Evolutionary conservation across 2,329 filamentous ascomycete species (phyloP), one percentile per base, ranked within the genome.

Genomic region (Fusarium proliferatum): DNA sequence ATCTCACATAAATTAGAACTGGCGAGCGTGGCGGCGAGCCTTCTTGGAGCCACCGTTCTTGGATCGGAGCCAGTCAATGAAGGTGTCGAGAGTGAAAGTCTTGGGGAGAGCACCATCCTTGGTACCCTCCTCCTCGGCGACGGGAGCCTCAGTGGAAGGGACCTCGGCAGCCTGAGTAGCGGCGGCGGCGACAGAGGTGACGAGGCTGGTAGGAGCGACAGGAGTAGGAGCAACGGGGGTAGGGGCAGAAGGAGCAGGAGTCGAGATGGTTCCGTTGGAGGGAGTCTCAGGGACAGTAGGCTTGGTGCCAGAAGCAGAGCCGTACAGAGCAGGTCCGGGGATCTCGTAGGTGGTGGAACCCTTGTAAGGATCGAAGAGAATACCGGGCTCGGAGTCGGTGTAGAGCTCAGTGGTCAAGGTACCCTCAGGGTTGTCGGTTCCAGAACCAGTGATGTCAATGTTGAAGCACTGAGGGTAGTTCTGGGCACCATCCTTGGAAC

Each of bases 381-480:
- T 81, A 51, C 80, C 80, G 4, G 78, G 63, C 63, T 82, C 79
- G n/a, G 72, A 73, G 42, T 76, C 53, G 17, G 71, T 79, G 74
- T 81, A 77, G 36, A 81, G 78, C 53, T 77, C 71, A 36, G 79
- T 79, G 21, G 77, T 80, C n/a, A 82, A 60, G 21, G 78, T 79
- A 41, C 80, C 81, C 65, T 77, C 75, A 45, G 81, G 80, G 48
- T 73, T 79, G 11, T 82, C 82, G 21, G 78, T 78, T 36, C 82
- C 82, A 30, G 79, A 79, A 11, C 86, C 85, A 45, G 81, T 83
- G 64, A 88, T 83, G 73, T 84, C 67, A 11, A 74, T 74, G 64
- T 74, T 74, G 67, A 74, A 74, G 67, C 72, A 74, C 42, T 74
- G 72, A 0, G 72, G 72, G 23, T 74, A 74, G 61, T 74, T 74